A percentile compares a stretch with the other conserved stretches of the same genome.
Conservation (phyloP, 176 grass and related monocot species). For the Oryza australiensis region DNA sequence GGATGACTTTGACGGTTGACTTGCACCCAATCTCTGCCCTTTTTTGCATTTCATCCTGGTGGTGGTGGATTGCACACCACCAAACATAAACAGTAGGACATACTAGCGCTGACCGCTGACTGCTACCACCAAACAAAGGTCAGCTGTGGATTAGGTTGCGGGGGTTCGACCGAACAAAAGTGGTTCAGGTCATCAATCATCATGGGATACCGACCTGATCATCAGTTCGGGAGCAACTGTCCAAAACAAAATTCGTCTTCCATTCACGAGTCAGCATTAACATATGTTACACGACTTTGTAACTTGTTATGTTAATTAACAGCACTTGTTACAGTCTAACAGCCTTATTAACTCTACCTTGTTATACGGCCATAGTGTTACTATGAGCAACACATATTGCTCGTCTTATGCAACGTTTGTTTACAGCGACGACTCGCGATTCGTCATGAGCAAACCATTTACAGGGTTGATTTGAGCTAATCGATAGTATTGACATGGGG, state of each 20-base stretch:
- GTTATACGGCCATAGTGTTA: not conserved
- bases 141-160: not conserved
- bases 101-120: too few relatives aligned
- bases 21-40: not conserved
- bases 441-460: not conserved
- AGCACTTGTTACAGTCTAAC: constrained; percentile 5
- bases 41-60: not conserved
- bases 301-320: not conserved
- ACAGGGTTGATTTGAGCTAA: constrained; percentile 27
- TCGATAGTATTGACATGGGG: not conserved
- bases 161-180: not conserved
- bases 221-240: too few relatives aligned
- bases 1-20: constrained; percentile 32
- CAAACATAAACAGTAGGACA: too few relatives aligned
- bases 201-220: too few relatives aligned
- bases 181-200: not conserved
- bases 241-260: not conserved
- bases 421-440: not conserved
- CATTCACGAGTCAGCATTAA: constrained; percentile 9
- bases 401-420: not conserved
- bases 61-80: not conserved
- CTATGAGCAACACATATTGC: not conserved
- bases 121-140: too few relatives aligned
- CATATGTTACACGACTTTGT: constrained; percentile 1
- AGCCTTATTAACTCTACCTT: not conserved